Percentiles rank a stretch among this genome's conserved stretches.
Conservation (phyloP, 2,329 filamentous ascomycete species). For the Colletotrichum kahawae region DNA sequence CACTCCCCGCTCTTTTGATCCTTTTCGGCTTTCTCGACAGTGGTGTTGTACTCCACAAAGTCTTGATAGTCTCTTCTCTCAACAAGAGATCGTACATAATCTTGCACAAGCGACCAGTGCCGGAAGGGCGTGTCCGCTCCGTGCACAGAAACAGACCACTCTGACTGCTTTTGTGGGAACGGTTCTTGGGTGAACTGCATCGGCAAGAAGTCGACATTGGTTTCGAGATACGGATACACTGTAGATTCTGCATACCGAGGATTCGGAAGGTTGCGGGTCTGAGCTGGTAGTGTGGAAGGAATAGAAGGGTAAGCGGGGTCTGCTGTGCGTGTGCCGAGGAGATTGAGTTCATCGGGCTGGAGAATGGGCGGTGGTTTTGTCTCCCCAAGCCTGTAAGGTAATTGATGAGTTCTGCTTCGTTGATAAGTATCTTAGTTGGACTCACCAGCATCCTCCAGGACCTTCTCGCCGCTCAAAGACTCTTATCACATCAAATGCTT, state of each 20-base stretch:
- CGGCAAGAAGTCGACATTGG: slow-evolving; percentile 62
- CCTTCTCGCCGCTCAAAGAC: slow-evolving; percentile 68
- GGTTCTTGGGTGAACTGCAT: slow-evolving; percentile 67
- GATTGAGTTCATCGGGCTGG: slow-evolving; percentile 42
- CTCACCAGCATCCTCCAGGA: slow-evolving; percentile 66
- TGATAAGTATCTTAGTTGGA: neutral
- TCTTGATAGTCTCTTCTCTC: slow-evolving; percentile 58
- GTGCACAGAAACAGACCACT: slow-evolving; percentile 42
- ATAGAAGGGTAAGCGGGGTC: slow-evolving; percentile 49
- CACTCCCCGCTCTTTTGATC: slow-evolving; percentile 46
- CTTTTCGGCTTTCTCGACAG: slow-evolving; percentile 64
- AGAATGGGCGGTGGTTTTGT: slow-evolving; percentile 39
- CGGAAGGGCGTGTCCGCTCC: slow-evolving; percentile 65
- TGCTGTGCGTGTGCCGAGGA: slow-evolving; percentile 52
- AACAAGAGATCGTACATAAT: slow-evolving; percentile 59
- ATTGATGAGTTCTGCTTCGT: neutral
- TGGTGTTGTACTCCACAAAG: slow-evolving; percentile 60
- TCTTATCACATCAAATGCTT: slow-evolving; percentile 61
- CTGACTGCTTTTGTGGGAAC: slow-evolving; percentile 44
- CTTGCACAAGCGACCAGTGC: slow-evolving; percentile 60
- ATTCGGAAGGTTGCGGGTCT: slow-evolving; percentile 44
- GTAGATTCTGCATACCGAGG: slow-evolving; percentile 63
- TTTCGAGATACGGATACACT: slow-evolving; percentile 67
- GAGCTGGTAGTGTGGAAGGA: slow-evolving; percentile 52
- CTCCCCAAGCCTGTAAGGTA: slow-evolving; percentile 44